These are phyloP conservation scores for Penicillium sclerotigenum DNA, from an alignment of 2,329 filamentous ascomycete genomes.

Conservation along the genomic window DNA sequence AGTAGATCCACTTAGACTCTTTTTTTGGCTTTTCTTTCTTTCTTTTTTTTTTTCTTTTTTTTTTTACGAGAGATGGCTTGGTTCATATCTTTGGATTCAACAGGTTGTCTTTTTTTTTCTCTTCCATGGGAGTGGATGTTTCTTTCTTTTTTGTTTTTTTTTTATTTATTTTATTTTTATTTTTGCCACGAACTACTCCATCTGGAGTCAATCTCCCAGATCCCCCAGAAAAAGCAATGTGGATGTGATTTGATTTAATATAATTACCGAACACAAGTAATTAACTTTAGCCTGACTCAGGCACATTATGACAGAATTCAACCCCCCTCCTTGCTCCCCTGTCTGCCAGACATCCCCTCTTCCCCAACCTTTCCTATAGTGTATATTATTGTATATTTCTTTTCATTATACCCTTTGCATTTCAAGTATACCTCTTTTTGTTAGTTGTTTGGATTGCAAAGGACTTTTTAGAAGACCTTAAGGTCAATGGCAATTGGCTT, in stretches of 20 bases:
- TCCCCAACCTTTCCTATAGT: not conserved
- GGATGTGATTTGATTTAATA: conserved; percentile 12
- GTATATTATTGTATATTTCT: not conserved
- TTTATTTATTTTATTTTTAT: not conserved
- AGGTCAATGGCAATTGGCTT: not conserved
- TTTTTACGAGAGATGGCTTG: conserved; percentile 3
- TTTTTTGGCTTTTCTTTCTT: not conserved
- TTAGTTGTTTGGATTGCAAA: not conserved
- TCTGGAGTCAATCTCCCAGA: not conserved
- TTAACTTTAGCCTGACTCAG: conserved; percentile 25
- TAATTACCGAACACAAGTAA: conserved; percentile 1
- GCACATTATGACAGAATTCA: conserved; percentile 15
- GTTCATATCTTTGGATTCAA: not conserved
- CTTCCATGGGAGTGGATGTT: not conserved
- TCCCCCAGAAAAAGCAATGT: conserved; percentile 13
- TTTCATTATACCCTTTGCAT: no score
- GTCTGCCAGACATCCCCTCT: conserved; percentile 9
- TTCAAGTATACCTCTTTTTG: no score
- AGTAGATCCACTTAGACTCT: conserved; percentile 5
- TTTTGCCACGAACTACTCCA: not conserved
- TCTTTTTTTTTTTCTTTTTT: not conserved
- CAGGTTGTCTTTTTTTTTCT: conserved; percentile 4
- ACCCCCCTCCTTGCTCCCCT: conserved; percentile 4
- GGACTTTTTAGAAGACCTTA: not conserved
- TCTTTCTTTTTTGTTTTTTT: not conserved